These are phyloP conservation scores for Mrakia hoshinonis DNA, from an alignment of 768 basidiomycete species.

Conservation along the genomic window DNA sequence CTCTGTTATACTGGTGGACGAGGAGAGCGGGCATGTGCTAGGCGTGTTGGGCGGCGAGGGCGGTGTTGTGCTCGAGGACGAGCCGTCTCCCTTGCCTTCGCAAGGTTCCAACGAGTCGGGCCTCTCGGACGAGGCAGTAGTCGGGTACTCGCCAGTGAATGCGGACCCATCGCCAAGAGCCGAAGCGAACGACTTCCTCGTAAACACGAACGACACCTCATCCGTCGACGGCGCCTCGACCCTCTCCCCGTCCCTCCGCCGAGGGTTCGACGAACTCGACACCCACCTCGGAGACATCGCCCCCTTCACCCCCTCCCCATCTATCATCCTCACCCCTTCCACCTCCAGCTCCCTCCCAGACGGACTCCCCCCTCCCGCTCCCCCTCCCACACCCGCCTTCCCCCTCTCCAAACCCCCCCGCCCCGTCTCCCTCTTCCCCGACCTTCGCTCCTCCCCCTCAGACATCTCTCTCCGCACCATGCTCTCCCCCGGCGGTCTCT, in stretches of 20 bases:
- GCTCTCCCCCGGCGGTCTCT: not conserved
- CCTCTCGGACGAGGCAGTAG: not conserved
- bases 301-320: not conserved
- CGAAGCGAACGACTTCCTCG: not conserved
- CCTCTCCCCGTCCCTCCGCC: not conserved
- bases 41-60: not conserved
- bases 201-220: not conserved
- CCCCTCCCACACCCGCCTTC: not conserved
- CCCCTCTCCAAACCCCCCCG: not conserved
- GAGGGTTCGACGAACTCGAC: not conserved
- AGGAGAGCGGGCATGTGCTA: not conserved
- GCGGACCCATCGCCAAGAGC: not conserved
- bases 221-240: not conserved
- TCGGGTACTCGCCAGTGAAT: not conserved
- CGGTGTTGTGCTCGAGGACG: not conserved
- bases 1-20: not conserved
- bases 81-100: not conserved
- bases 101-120: not conserved
- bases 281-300: not conserved
- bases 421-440: not conserved
- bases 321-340: not conserved
- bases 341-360: not conserved
- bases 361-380: not conserved
- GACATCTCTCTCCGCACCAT: constrained; percentile 17
- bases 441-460: constrained; percentile 5